These are phyloP conservation scores for Globisporangium cystogenes DNA, from an alignment of 352 stramenopile genomes.

Conservation along the genomic window DNA sequence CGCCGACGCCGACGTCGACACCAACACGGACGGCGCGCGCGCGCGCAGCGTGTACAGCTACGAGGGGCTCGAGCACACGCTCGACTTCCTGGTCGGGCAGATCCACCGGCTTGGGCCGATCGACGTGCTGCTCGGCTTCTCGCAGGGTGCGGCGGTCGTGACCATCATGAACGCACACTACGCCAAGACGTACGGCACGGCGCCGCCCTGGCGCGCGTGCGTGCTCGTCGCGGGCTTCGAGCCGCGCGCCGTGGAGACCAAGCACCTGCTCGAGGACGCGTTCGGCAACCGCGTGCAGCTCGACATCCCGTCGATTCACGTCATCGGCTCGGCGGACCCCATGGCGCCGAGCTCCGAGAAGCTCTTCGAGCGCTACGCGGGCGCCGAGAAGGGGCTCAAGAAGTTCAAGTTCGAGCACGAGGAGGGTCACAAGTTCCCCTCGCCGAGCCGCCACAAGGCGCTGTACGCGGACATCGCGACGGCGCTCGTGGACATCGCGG, in stretches of 20 bases:
- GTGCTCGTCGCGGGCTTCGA: constrained; percentile 64
- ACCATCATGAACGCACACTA: constrained; percentile 69
- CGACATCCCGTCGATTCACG: constrained; percentile 64
- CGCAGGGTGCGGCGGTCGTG: constrained; percentile 49
- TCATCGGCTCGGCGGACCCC: constrained; percentile 45
- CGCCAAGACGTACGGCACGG: constrained; percentile 24
- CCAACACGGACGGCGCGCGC: too few species aligned
- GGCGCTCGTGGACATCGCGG: constrained; percentile 31
- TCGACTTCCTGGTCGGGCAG: constrained; percentile 45
- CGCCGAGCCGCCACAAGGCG: constrained; percentile 26
- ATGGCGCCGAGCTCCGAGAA: constrained; percentile 41
- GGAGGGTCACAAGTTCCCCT: constrained; percentile 80
- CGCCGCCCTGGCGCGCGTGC: constrained; percentile 57
- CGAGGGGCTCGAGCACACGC: constrained; percentile 56
- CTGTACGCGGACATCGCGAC: constrained; percentile 50
- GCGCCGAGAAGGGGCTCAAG: constrained; percentile 17
- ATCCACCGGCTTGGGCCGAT: constrained; percentile 43
- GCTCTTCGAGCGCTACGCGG: constrained; percentile 39
- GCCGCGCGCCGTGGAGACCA: constrained; percentile 38
- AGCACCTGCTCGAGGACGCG: constrained; percentile 39
- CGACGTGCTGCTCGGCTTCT: constrained; percentile 73
- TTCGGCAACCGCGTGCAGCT: constrained; percentile 24
- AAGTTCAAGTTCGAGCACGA: constrained; percentile 53
- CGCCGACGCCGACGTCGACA: constrained; percentile 2
- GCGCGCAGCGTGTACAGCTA: constrained; percentile 32